Percentiles rank a stretch among this genome's conserved stretches.
Conservation (phyloP, 2,329 filamentous ascomycete species). For the Colletotrichum sansevieriae region DNA sequence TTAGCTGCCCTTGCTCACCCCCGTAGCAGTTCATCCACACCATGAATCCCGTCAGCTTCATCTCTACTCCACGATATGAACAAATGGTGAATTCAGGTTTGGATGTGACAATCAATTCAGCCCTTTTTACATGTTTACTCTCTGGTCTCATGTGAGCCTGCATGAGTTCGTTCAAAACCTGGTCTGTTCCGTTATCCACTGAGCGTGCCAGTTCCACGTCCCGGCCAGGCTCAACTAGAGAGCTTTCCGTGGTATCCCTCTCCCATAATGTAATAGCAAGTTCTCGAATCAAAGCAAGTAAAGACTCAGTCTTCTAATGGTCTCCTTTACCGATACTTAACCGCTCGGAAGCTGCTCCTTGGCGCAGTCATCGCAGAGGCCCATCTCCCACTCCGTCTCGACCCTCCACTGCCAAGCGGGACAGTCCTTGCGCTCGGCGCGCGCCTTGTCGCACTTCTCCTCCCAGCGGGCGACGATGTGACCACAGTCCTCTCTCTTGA, state of each 20-base stretch:
- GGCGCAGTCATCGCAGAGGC: slow-evolving; percentile 26
- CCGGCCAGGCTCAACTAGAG: too few species aligned
- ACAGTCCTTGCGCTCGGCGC: slow-evolving; percentile 5
- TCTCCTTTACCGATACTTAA: neutral
- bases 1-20: slow-evolving; percentile 22
- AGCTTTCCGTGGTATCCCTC: too few species aligned
- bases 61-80: neutral
- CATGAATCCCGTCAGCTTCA: neutral
- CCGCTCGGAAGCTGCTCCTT: neutral
- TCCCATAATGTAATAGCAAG: too few species aligned
- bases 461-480: slow-evolving; percentile 13
- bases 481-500: slow-evolving; percentile 18
- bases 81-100: too few species aligned
- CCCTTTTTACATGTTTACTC: too few species aligned
- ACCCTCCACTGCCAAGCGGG: slow-evolving; percentile 1
- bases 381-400: slow-evolving; percentile 26
- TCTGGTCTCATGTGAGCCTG: too few species aligned
- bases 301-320: too few species aligned
- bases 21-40: neutral
- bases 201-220: too few species aligned
- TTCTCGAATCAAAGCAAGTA: neutral
- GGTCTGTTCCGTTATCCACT: too few species aligned
- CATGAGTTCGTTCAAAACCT: too few species aligned
- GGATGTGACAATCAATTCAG: too few species aligned
- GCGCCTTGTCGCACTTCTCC: slow-evolving; percentile 20